Percentiles rank a stretch among this genome's conserved stretches.
These are phyloP conservation scores for Bipolaris oryzae DNA, from an alignment of 2,329 filamentous ascomycete genomes.

Conservation along the genomic window DNA sequence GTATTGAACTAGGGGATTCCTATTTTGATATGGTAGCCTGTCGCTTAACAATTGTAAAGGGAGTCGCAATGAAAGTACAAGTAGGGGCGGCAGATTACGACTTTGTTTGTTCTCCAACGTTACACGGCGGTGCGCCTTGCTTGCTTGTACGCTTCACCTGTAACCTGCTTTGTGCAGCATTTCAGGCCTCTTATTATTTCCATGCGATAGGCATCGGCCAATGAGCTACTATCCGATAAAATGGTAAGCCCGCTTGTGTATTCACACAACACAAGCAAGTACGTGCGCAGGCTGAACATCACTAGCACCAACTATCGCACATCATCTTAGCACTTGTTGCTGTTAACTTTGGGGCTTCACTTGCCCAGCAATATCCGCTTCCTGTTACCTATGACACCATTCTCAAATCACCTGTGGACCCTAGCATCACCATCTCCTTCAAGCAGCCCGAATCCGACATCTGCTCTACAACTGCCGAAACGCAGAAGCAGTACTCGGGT, in stretches of 20 bases:
- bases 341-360: conserved; percentile 20
- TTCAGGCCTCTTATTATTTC: conserved; percentile 16
- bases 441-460: conserved; percentile 65
- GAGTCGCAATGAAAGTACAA: conserved; percentile 5
- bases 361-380: conserved; percentile 53
- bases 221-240: conserved; percentile 3
- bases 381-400: conserved; percentile 55
- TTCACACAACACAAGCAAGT: background rate
- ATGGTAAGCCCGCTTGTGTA: conserved; percentile 10
- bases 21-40: background rate
- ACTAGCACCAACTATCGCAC: conserved; percentile 5
- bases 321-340: conserved; percentile 21
- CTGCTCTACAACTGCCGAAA: conserved; percentile 68
- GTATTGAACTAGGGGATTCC: conserved; percentile 3
- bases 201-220: conserved; percentile 19
- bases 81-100: background rate
- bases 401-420: conserved; percentile 66
- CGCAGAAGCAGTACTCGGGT: conserved; percentile 70
- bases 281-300: background rate
- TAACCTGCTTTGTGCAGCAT: background rate
- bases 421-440: conserved; percentile 70
- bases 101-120: background rate
- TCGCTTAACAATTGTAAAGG: background rate
- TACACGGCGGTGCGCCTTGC: background rate
- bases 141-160: background rate